Evolutionary conservation across 768 basidiomycete species (phyloP).

Genomic region (Botryobasidium botryosum): DNA sequence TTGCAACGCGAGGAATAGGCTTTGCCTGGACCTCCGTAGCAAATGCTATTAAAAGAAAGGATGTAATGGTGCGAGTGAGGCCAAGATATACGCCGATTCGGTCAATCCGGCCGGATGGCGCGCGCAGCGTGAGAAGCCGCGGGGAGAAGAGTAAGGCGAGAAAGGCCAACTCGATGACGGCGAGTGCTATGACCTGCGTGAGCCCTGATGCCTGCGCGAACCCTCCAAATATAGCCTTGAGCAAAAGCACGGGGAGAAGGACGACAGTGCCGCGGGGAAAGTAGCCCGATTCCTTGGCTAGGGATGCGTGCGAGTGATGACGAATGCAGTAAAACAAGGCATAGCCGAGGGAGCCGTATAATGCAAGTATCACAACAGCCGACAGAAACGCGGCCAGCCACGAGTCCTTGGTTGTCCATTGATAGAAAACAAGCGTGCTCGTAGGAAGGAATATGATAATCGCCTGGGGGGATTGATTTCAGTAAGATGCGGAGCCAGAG

Average conservation of each 20-base stretch:
- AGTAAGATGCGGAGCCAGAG: too few relatives aligned
- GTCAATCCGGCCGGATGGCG: too few relatives aligned
- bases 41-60: too few relatives aligned
- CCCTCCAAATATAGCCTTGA: constrained; percentile 1
- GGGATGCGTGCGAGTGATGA: not conserved
- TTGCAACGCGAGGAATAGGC: too few relatives aligned
- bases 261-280: not conserved
- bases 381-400: constrained; percentile 74
- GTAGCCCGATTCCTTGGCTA: not conserved
- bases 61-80: too few relatives aligned
- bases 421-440: constrained; percentile 64
- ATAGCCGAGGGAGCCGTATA: constrained; percentile 33
- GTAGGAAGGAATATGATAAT: constrained; percentile 50
- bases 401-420: constrained; percentile 83
- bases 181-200: constrained; percentile 4
- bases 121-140: too few relatives aligned
- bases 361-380: constrained; percentile 41
- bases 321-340: constrained; percentile 30
- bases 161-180: not conserved
- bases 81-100: too few relatives aligned
- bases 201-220: constrained; percentile 3
- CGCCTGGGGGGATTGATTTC: too few relatives aligned
- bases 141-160: too few relatives aligned
- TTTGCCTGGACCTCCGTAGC: too few relatives aligned
- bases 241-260: not conserved